Evolutionary conservation across 176 grass and related monocot species (phyloP).

Genomic region (Calamus simplicifolius): DNA sequence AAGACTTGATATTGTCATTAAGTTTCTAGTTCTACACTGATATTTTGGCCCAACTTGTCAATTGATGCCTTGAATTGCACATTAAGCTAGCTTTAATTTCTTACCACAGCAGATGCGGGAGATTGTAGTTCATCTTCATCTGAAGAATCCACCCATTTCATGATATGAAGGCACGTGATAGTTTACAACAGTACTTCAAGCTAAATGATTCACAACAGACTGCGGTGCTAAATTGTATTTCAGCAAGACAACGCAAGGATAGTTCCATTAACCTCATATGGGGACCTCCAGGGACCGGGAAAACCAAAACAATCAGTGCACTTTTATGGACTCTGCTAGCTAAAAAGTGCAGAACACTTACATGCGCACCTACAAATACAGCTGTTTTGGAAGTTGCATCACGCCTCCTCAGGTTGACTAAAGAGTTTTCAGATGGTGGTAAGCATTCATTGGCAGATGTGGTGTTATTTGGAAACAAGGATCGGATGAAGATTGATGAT

Average conservation of each 20-base stretch:
- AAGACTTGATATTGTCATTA: no score
- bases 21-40: no score
- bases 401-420: conserved; percentile 27
- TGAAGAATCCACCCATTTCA: not conserved
- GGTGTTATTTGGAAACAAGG: conserved; percentile 50
- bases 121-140: not conserved
- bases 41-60: no score
- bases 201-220: conserved; percentile 40
- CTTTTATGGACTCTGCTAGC: conserved; percentile 37
- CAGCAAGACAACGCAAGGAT: conserved; percentile 15
- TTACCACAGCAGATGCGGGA: no score
- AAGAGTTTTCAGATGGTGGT: conserved; percentile 21
- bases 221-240: conserved; percentile 38
- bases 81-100: no score
- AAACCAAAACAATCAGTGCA: conserved; percentile 67
- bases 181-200: not conserved
- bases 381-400: conserved; percentile 49
- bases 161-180: not conserved
- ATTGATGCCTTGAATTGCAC: no score
- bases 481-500: conserved; percentile 30
- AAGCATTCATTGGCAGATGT: conserved; percentile 45
- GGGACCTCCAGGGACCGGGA: conserved; percentile 71
- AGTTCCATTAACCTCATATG: conserved; percentile 33
- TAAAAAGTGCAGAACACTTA: conserved; percentile 32
- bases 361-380: conserved; percentile 75